Conservation (phyloP, 345 rosid species). For the Streptanthus diversifolius region DNA sequence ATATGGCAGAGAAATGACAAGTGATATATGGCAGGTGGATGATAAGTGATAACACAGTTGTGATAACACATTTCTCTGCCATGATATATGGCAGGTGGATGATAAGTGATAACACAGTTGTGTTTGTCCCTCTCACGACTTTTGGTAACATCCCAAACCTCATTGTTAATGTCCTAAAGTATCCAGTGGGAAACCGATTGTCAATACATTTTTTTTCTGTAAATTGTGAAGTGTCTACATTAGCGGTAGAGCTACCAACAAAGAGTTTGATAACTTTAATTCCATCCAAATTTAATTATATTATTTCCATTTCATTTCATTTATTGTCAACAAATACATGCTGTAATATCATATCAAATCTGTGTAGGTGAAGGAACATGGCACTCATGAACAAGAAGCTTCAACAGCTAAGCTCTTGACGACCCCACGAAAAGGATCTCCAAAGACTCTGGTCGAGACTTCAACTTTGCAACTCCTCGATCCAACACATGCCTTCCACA, state of each 20-base stretch:
- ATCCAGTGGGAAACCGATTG: too few species aligned
- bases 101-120: too few species aligned
- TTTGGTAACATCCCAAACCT: too few species aligned
- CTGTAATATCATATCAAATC: conserved; percentile 4
- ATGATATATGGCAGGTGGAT: too few species aligned
- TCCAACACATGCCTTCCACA: conserved; percentile 78
- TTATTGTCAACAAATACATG: conserved; percentile 21
- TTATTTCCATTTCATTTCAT: conserved; percentile 10
- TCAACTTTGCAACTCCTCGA: conserved; percentile 65
- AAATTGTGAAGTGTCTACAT: not conserved
- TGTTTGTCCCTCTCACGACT: too few species aligned
- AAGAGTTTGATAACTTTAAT: not conserved
- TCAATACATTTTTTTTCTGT: not conserved
- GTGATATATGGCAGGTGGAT: too few species aligned
- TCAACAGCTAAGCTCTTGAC: conserved; percentile 83
- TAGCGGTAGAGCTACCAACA: too few species aligned
- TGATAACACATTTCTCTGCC: too few species aligned
- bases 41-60: too few species aligned
- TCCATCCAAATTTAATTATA: not conserved
- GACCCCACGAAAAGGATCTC: conserved; percentile 78
- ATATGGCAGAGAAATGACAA: too few species aligned
- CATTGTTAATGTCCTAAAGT: too few species aligned
- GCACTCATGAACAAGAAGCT: conserved; percentile 60
- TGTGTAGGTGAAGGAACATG: not conserved
- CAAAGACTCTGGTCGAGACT: conserved; percentile 58